Evolutionary conservation across 768 basidiomycete genomes (phyloP).

Genomic region (Lentinus brumalis): DNA sequence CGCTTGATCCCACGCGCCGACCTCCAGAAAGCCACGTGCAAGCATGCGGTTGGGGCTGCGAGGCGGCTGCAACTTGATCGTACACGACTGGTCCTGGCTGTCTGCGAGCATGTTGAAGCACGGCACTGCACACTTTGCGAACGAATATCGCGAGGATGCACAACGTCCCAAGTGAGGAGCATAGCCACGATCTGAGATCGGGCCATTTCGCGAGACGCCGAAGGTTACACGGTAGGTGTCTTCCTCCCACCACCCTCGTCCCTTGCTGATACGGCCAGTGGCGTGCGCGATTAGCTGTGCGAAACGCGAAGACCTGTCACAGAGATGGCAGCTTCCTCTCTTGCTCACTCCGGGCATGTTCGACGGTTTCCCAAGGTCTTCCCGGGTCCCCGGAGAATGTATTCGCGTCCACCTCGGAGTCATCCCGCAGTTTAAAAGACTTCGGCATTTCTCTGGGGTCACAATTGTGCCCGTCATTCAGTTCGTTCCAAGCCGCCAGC

Average conservation of each 20-base stretch:
- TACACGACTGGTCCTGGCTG: no score
- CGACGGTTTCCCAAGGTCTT: conserved; percentile 24
- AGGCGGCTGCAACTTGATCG: no score
- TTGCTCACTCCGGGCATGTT: conserved; percentile 21
- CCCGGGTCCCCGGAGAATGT: conserved; percentile 29
- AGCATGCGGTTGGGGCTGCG: background rate
- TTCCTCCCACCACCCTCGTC: conserved; percentile 4
- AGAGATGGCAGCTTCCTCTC: conserved; percentile 19
- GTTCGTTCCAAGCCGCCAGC: conserved; percentile 14
- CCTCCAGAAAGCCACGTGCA: background rate
- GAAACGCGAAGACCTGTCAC: conserved; percentile 20
- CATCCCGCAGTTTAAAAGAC: conserved; percentile 31
- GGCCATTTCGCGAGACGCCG: background rate
- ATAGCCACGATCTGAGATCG: conserved; percentile 21
- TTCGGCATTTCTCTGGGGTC: conserved; percentile 31
- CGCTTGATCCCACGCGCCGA: no score
- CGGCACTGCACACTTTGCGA: no score
- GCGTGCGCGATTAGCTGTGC: conserved; percentile 29
- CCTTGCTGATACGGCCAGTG: conserved; percentile 12
- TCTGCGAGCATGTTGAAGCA: background rate
- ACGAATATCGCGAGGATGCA: background rate
- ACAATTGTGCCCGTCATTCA: conserved; percentile 26
- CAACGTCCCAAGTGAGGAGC: background rate
- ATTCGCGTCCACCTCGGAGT: conserved; percentile 31
- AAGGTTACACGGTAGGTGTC: background rate